These are phyloP conservation scores for Aspergillus nomiae DNA, from an alignment of 2,329 filamentous ascomycete genomes.

Conservation along the genomic window DNA sequence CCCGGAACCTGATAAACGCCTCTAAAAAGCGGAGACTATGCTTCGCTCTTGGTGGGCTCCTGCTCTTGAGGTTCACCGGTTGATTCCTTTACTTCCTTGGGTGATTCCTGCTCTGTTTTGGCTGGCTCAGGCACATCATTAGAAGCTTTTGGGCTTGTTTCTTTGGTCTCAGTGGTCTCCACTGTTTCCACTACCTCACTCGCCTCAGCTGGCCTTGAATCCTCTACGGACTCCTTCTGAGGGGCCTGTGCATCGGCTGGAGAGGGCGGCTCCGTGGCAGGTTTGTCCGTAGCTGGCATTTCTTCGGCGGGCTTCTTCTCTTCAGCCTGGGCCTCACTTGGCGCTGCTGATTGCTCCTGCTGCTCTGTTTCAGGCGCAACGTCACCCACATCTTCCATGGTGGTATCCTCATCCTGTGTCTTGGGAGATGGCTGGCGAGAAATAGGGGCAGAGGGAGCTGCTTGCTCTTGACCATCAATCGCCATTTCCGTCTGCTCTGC, in stretches of 20 bases:
- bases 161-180: slow-evolving; percentile 16
- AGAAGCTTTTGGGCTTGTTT: slow-evolving; percentile 17
- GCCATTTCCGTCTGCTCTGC: slow-evolving; percentile 35
- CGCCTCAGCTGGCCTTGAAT: slow-evolving; percentile 16
- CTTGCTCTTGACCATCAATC: slow-evolving; percentile 33
- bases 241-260: slow-evolving; percentile 23
- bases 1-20: slow-evolving; percentile 32
- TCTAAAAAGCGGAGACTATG: slow-evolving; percentile 22
- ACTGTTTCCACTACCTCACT: slow-evolving; percentile 16
- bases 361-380: slow-evolving; percentile 22
- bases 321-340: slow-evolving; percentile 21
- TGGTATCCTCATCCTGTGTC: slow-evolving; percentile 37
- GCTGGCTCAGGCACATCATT: slow-evolving; percentile 17
- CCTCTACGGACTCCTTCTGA: slow-evolving; percentile 20
- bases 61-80: slow-evolving; percentile 29
- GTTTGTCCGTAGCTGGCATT: slow-evolving; percentile 21
- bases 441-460: slow-evolving; percentile 28
- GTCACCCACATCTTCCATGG: slow-evolving; percentile 41
- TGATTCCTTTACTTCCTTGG: slow-evolving; percentile 25
- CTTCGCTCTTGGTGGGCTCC: slow-evolving; percentile 35
- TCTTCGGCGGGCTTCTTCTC: slow-evolving; percentile 30
- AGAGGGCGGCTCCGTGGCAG: slow-evolving; percentile 20
- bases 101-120: slow-evolving; percentile 14
- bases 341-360: slow-evolving; percentile 18
- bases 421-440: slow-evolving; percentile 34